Percentiles rank a stretch among this genome's conserved stretches.
Conservation (phyloP, 2,329 filamentous ascomycete genomes). For the Aspergillus ruber region DNA sequence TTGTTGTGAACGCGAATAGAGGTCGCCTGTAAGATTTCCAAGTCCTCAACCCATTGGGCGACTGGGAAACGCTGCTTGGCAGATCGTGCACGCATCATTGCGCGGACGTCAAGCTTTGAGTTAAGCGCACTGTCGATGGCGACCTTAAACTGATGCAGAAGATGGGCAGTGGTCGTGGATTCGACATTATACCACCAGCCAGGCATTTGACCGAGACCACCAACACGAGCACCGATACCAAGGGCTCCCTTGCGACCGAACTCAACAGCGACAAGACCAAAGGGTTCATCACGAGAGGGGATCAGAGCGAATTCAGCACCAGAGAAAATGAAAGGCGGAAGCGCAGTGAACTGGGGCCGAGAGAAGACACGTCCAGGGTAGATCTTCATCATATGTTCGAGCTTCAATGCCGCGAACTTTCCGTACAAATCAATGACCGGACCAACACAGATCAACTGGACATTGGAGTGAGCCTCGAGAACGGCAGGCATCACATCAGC, state of each 20-base stretch:
- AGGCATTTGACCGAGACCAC: conserved; percentile 64
- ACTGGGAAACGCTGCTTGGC: conserved; percentile 62
- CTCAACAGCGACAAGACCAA: conserved; percentile 62
- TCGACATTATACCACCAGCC: conserved; percentile 67
- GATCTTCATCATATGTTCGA: conserved; percentile 57
- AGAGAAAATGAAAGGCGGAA: conserved; percentile 62
- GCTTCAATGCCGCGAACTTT: conserved; percentile 60
- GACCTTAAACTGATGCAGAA: conserved; percentile 59
- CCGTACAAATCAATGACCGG: conserved; percentile 63
- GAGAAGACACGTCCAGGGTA: conserved; percentile 61
- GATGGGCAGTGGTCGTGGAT: conserved; percentile 56
- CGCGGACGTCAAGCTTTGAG: conserved; percentile 50
- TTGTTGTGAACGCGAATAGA: conserved; percentile 54
- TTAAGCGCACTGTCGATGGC: conserved; percentile 57
- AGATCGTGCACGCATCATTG: conserved; percentile 59
- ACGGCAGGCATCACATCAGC: conserved; percentile 61
- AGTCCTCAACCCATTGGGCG: conserved; percentile 59
- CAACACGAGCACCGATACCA: conserved; percentile 60
- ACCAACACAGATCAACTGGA: conserved; percentile 58
- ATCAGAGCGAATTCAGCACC: conserved; percentile 64
- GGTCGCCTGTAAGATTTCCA: conserved; percentile 56
- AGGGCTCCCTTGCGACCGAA: conserved; percentile 63
- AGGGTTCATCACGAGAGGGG: conserved; percentile 62
- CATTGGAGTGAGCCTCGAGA: conserved; percentile 53
- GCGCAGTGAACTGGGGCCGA: conserved; percentile 61